Conservation (phyloP, 331 rosid species). For the Quercus tomentella region DNA sequence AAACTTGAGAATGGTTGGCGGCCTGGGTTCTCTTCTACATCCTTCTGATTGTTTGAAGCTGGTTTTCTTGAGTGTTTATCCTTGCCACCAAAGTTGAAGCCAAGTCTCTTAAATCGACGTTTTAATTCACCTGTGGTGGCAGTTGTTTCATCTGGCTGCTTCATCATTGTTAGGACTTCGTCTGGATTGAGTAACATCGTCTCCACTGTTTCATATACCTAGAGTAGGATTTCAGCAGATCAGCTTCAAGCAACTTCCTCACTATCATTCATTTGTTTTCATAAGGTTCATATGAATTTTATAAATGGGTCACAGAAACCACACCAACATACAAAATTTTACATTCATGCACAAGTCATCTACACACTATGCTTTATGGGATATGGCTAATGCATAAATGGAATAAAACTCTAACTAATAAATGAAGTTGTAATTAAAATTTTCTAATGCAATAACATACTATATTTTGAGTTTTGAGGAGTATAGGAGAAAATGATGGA, state of each 20-base stretch:
- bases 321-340: too few species aligned
- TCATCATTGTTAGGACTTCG: slow-evolving; percentile 61
- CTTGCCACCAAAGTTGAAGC: slow-evolving; percentile 74
- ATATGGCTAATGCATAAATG: neutral
- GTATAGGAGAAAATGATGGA: too few species aligned
- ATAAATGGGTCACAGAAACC: too few species aligned
- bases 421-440: neutral
- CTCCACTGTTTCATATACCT: slow-evolving; percentile 96
- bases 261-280: neutral
- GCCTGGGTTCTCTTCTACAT: slow-evolving; percentile 33
- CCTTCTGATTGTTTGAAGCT: slow-evolving; percentile 32
- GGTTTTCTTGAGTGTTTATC: slow-evolving; percentile 47
- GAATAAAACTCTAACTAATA: neutral
- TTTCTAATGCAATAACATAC: neutral
- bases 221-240: slow-evolving; percentile 5
- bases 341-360: too few species aligned
- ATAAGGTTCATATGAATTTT: too few species aligned
- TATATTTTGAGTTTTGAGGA: too few species aligned
- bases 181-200: slow-evolving; percentile 75
- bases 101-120: slow-evolving; percentile 61
- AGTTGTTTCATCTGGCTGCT: slow-evolving; percentile 60
- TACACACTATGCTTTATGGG: neutral
- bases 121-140: slow-evolving; percentile 38
- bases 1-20: slow-evolving; percentile 75
- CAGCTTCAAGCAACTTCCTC: neutral